phyloP scores from a whole-genome alignment of 2,329 filamentous ascomycete species.

The Cercospora brassicicola region DNA sequence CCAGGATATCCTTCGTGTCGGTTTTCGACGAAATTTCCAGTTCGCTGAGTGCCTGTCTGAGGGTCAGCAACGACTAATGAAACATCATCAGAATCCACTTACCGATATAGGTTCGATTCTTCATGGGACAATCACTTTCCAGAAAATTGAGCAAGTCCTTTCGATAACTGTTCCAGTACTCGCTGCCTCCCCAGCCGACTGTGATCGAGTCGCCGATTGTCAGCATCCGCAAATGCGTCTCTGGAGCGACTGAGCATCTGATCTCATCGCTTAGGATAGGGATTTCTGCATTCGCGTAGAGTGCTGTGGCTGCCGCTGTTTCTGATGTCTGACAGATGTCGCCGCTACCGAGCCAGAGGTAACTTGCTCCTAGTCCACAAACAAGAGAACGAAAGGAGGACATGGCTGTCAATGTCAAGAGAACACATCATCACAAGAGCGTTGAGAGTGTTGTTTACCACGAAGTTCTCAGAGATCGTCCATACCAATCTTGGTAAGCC shows the following conservation, averaged over 20 bases:
- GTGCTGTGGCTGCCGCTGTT: neutral
- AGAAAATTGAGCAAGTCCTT: constrained; percentile 7
- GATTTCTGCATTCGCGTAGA: neutral
- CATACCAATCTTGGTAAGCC: neutral
- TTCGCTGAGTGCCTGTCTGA: neutral
- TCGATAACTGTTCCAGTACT: constrained; percentile 15
- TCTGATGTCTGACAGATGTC: neutral
- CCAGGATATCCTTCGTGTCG: constrained; percentile 17
- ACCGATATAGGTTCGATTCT: constrained; percentile 9
- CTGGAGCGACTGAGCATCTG: constrained; percentile 11
- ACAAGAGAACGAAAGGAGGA: neutral
- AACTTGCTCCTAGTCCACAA: neutral
- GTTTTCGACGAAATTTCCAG: constrained; percentile 13
- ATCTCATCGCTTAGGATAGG: neutral
- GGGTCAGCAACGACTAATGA: neutral
- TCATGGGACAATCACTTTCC: constrained; percentile 11
- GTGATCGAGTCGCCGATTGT: constrained; percentile 17
- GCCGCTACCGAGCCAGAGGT: neutral
- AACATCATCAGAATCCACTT: neutral
- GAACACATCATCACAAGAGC: neutral
- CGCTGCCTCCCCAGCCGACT: constrained; percentile 13
- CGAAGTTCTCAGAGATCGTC: neutral
- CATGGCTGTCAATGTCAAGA: neutral
- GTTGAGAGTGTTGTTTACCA: neutral
- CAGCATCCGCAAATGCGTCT: constrained; percentile 10